Conservation (phyloP, 2,329 filamentous ascomycete species). For the Botryotinia convoluta region DNA sequence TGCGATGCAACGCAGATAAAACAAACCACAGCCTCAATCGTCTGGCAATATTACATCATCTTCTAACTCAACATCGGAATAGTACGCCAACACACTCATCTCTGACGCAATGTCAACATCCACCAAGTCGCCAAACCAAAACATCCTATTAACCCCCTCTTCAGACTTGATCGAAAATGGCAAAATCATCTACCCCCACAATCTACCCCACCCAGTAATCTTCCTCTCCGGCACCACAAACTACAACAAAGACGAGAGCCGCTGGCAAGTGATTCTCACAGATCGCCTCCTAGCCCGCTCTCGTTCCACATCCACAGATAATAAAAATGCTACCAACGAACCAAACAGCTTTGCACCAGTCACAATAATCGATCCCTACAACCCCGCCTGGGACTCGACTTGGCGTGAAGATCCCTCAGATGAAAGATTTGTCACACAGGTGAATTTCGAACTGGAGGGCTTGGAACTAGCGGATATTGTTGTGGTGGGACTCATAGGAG, state of each 20-base stretch:
- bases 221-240: conserved; percentile 60
- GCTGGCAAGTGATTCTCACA: conserved; percentile 51
- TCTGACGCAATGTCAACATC: conserved; percentile 65
- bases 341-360: conserved; percentile 40
- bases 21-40: neutral
- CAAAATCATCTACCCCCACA: conserved; percentile 79
- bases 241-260: conserved; percentile 3
- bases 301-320: conserved; percentile 85
- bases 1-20: neutral
- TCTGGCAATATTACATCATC: conserved; percentile 81
- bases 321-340: conserved; percentile 59
- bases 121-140: neutral
- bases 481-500: conserved; percentile 62
- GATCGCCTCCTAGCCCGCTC: conserved; percentile 65
- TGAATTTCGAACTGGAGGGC: conserved; percentile 60
- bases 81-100: conserved; percentile 17
- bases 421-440: conserved; percentile 50
- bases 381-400: conserved; percentile 53
- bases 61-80: conserved; percentile 87
- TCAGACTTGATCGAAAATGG: conserved; percentile 90
- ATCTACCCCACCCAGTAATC: conserved; percentile 38
- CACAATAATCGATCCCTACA: conserved; percentile 57
- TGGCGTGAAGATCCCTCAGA: conserved; percentile 51
- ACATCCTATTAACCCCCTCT: conserved; percentile 66
- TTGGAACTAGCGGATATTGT: conserved; percentile 53